Evolutionary conservation across 2,329 filamentous ascomycete genomes (phyloP).

Genomic region (Juglanconis oblonga): DNA sequence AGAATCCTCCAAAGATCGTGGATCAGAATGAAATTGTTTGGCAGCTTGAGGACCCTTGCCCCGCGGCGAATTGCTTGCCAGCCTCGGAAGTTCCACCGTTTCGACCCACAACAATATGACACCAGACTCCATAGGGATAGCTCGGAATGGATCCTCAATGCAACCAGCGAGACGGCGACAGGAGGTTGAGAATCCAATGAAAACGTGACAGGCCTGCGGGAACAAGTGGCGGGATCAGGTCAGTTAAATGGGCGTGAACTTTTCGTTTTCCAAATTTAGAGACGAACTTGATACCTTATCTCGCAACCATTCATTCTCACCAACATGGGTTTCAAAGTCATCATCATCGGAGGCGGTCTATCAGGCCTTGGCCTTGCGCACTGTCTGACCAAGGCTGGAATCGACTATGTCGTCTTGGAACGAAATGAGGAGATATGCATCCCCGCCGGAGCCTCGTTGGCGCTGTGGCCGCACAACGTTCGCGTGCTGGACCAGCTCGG

Average conservation of each 20-base stretch:
- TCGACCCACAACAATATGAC: not conserved
- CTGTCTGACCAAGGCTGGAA: slow-evolving; percentile 27
- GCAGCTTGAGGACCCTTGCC: not conserved
- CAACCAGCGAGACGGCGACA: not conserved
- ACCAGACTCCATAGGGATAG: not conserved
- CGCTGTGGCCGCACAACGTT: slow-evolving; percentile 24
- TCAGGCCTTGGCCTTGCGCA: slow-evolving; percentile 29
- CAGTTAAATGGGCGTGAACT: not conserved
- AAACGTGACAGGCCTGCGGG: not conserved
- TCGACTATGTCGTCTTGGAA: slow-evolving; percentile 30
- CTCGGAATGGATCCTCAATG: not conserved
- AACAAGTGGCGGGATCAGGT: not conserved
- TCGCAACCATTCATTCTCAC: not conserved
- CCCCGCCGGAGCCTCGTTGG: slow-evolving; percentile 23
- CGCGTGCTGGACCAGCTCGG: slow-evolving; percentile 29
- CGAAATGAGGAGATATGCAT: slow-evolving; percentile 21
- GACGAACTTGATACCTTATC: not conserved
- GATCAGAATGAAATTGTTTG: not conserved
- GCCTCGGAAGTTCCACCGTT: not conserved
- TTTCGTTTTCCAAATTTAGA: not conserved
- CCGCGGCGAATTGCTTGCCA: not conserved
- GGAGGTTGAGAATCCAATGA: not conserved
- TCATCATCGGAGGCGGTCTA: slow-evolving; percentile 31
- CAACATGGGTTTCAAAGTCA: slow-evolving; percentile 20
- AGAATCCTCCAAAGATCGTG: not conserved